Evolutionary conservation across 768 basidiomycete species (phyloP), one percentile per base, ranked within the genome.

Genomic region (Lentinula boryana): DNA sequence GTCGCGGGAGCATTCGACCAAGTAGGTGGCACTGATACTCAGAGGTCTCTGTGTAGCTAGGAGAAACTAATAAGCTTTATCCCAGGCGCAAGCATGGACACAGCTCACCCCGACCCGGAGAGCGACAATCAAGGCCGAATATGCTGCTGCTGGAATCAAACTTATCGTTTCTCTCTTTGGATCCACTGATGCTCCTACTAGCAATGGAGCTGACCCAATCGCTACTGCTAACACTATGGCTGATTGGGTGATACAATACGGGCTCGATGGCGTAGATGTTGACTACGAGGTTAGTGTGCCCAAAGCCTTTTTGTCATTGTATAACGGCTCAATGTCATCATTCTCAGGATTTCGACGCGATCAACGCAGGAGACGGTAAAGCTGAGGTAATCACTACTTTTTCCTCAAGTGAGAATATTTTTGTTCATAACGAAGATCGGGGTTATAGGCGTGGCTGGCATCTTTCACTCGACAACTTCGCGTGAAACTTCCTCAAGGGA

Each of bases 261-360:
- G 75, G 52, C 72, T 90, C 16, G 88, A 89, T 65, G 88, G 88
- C 52, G 81, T 88, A 27, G 88, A 89, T 67, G 84, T 91, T 38
- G 88, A 90, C 69, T 90, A 89, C 66, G 88, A 86, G 74, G 79
- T 78, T 38, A 59, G 54, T 60, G 31, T 23, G 7, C 43, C 32
- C 21, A 6, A 31, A 62, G 41, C 27, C 13, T 13, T 43, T 27
- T 27, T 27, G 27, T 3, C 27, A 3, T 27, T 27, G 27, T 27
- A 27, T 27, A 27, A 3, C 27, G 3, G 27, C 3, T 27, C 3
- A 27, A 27, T 38, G 36, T 8, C 44, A 49, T 53, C 50, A 6
- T 56, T 33, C 33, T 27, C 59, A 87, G 83, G 87, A 88, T 65
- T 87, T 88, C 65, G 71, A 74, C 64, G 86, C 87, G 0, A 79